Evolutionary conservation across 2,329 filamentous ascomycete genomes (phyloP).

Genomic region (Calonectria honghensis): DNA sequence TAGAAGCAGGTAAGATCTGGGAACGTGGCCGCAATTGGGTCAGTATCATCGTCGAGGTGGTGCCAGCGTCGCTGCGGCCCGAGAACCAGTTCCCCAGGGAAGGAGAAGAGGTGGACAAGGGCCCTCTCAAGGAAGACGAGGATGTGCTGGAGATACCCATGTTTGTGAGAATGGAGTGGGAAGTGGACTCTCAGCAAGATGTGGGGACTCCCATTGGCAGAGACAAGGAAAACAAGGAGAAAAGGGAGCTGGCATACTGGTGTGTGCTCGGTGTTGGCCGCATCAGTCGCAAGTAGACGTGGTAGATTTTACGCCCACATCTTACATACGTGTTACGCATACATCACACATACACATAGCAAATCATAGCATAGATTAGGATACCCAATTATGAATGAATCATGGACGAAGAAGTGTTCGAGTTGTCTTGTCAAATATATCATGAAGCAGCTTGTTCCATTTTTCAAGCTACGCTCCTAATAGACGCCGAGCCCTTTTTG

Average conservation of each 20-base stretch:
- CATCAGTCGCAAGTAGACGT: constrained; percentile 73
- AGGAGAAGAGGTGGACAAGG: constrained; percentile 64
- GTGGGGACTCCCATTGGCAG: constrained; percentile 72
- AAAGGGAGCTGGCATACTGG: constrained; percentile 95
- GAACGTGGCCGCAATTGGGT: constrained; percentile 96
- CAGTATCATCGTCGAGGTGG: constrained; percentile 92
- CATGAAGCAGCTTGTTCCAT: constrained; percentile 67
- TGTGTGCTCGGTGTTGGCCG: constrained; percentile 91
- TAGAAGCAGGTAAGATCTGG: constrained; percentile 97
- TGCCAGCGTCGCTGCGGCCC: constrained; percentile 75
- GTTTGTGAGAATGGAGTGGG: constrained; percentile 95
- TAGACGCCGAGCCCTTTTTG: constrained; percentile 70
- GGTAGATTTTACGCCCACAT: constrained; percentile 29
- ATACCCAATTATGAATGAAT: constrained; percentile 63
- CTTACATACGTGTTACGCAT: constrained; percentile 5
- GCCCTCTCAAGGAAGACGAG: constrained; percentile 75
- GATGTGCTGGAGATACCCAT: constrained; percentile 91
- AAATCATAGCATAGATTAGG: constrained; percentile 56
- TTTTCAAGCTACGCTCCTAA: constrained; percentile 69
- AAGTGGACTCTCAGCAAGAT: constrained; percentile 80
- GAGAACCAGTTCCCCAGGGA: constrained; percentile 58
- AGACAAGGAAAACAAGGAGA: constrained; percentile 81
- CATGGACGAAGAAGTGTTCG: constrained; percentile 56
- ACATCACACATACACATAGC: constrained; percentile 42
- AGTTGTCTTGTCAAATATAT: constrained; percentile 59